Percentiles rank a stretch among this genome's conserved stretches.
Conservation (phyloP, 2,329 filamentous ascomycete genomes). For the Stachybotrys chlorohalonatus region DNA sequence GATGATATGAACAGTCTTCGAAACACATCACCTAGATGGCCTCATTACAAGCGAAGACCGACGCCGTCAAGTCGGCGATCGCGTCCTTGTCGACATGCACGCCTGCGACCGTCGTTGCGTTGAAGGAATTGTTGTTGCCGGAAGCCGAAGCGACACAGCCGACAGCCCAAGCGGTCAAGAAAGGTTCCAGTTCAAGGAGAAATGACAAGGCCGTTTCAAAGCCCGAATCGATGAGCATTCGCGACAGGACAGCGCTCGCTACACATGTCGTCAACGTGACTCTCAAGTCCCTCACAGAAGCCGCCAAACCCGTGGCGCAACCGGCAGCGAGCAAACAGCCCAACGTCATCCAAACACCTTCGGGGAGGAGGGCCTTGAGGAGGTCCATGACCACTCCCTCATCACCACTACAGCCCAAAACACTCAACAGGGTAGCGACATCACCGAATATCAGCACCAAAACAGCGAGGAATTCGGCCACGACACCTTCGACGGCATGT, state of each 20-base stretch:
- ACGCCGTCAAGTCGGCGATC: slow-evolving; percentile 45
- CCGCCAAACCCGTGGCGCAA: slow-evolving; percentile 40
- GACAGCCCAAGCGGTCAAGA: slow-evolving; percentile 17
- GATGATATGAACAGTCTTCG: slow-evolving; percentile 22
- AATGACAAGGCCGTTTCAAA: slow-evolving; percentile 12
- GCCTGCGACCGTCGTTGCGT: slow-evolving; percentile 33
- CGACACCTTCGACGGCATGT: slow-evolving; percentile 31
- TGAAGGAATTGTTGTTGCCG: slow-evolving; percentile 36
- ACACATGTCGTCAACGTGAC: slow-evolving; percentile 65
- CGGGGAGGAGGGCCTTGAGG: slow-evolving; percentile 33
- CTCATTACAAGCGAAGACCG: slow-evolving; percentile 32
- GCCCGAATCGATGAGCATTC: slow-evolving; percentile 19
- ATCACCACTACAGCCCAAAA: slow-evolving; percentile 51
- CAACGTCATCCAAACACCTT: slow-evolving; percentile 22
- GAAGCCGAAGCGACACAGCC: slow-evolving; percentile 19
- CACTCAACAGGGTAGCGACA: slow-evolving; percentile 51
- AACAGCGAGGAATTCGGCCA: slow-evolving; percentile 15
- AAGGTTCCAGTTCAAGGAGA: slow-evolving; percentile 12
- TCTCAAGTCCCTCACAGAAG: slow-evolving; percentile 60
- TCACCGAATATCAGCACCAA: slow-evolving; percentile 34
- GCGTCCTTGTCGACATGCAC: slow-evolving; percentile 46
- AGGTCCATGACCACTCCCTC: slow-evolving; percentile 50
- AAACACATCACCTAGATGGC: slow-evolving; percentile 27
- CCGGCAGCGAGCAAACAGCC: slow-evolving; percentile 22
- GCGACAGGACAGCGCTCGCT: slow-evolving; percentile 57